These are phyloP conservation scores for Colletotrichum destructivum DNA, from an alignment of 2,329 filamentous ascomycete species.

Conservation along the genomic window DNA sequence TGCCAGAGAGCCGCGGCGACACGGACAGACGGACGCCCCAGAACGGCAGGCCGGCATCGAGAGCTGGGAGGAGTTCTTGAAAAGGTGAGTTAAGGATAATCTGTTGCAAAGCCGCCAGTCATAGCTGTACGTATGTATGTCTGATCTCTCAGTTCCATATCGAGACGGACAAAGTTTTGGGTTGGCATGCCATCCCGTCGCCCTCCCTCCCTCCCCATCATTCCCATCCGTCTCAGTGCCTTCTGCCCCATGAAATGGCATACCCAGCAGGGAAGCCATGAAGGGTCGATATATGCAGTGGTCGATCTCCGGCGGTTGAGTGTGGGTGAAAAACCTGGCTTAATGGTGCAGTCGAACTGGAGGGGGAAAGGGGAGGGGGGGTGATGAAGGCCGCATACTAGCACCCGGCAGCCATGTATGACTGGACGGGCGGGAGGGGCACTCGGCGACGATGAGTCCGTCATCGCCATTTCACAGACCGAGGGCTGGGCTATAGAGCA, in stretches of 20 bases:
- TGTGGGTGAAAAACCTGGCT: background rate
- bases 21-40: background rate
- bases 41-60: background rate
- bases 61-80: background rate
- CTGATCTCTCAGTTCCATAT: conserved; percentile 1
- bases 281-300: conserved; percentile 3
- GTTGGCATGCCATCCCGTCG: conserved; percentile 3
- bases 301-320: conserved; percentile 3
- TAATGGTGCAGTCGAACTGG: conserved; percentile 7
- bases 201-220: background rate
- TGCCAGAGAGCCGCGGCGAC: background rate
- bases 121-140: background rate
- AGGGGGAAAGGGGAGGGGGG: conserved; percentile 1
- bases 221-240: background rate
- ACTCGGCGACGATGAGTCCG: background rate
- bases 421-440: background rate
- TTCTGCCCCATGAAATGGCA: background rate
- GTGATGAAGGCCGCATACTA: background rate
- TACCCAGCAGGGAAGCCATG: conserved; percentile 15
- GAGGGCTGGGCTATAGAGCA: background rate
- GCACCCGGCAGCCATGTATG: background rate
- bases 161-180: background rate
- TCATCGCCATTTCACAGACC: background rate
- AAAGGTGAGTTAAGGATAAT: background rate
- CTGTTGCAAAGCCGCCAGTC: background rate